These are phyloP conservation scores for Porcisia deanei DNA, from an alignment of 208 protist species.

Conservation along the genomic window DNA sequence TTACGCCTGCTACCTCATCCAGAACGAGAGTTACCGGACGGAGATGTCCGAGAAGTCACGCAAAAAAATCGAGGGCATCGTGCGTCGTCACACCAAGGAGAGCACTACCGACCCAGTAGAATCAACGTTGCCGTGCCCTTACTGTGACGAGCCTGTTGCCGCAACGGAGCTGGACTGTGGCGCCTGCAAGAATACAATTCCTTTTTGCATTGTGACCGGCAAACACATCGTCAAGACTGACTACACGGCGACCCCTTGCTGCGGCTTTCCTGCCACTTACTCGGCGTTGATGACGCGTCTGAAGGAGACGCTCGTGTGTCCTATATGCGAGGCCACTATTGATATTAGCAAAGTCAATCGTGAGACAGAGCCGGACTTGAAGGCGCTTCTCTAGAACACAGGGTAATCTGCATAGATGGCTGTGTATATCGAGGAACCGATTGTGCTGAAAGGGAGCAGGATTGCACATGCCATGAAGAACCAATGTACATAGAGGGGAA, in stretches of 20 bases:
- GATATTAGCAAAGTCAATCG: constrained; percentile 82
- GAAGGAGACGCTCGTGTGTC: constrained; percentile 61
- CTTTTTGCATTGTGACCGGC: constrained; percentile 96
- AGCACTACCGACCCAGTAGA: constrained; percentile 83
- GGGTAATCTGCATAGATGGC: background rate
- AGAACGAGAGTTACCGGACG: constrained; percentile 93
- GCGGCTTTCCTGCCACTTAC: constrained; percentile 91
- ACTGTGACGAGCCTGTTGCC: constrained; percentile 86
- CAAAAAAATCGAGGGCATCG: constrained; percentile 96
- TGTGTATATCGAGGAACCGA: background rate
- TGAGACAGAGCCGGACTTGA: constrained; percentile 66
- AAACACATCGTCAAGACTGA: constrained; percentile 92
- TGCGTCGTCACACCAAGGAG: constrained; percentile 87
- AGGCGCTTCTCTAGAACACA: constrained; percentile 36
- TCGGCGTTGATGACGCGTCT: constrained; percentile 72
- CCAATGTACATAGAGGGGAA: background rate
- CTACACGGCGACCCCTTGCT: constrained; percentile 90
- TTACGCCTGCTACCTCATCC: constrained; percentile 95
- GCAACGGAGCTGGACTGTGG: constrained; percentile 94
- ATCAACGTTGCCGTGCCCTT: constrained; percentile 89
- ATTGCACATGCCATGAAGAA: too few species aligned
- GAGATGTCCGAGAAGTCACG: constrained; percentile 94
- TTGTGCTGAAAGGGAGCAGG: too few species aligned
- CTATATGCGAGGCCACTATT: constrained; percentile 83
- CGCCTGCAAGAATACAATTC: constrained; percentile 94